Evolutionary conservation across 306 rosid species (phyloP).

Genomic region (Heteromeles arbutifolia): DNA sequence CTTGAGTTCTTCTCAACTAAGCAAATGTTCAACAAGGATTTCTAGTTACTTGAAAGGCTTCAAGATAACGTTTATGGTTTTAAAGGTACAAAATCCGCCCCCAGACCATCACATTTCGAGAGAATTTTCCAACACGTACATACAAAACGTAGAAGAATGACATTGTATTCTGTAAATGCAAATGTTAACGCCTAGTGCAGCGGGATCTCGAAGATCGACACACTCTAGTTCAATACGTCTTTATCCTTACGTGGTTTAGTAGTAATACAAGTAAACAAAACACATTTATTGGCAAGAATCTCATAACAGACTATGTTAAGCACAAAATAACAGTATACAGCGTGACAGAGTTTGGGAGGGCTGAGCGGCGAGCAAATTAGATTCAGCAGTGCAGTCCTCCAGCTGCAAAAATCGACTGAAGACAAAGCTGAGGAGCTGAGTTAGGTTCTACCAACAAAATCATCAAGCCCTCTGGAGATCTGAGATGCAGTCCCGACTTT

Average conservation of each 20-base stretch:
- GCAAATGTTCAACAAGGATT: neutral
- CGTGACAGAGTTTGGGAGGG: neutral
- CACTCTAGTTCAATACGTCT: neutral
- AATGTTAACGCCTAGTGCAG: neutral
- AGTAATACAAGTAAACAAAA: neutral
- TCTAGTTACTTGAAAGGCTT: neutral
- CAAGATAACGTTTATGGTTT: neutral
- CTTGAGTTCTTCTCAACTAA: neutral
- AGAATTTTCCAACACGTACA: neutral
- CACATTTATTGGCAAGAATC: neutral
- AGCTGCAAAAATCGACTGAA: constrained; percentile 7
- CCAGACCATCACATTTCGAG: neutral
- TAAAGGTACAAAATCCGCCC: neutral
- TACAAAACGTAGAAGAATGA: neutral
- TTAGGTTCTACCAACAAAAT: neutral
- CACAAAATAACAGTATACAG: neutral
- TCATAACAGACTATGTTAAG: neutral
- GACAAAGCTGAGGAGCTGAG: neutral
- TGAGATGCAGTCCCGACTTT: neutral
- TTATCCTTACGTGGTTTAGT: neutral
- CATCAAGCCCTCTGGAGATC: neutral
- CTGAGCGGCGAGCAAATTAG: neutral
- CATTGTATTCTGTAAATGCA: neutral
- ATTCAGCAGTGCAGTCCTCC: constrained; percentile 3
- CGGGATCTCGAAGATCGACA: neutral